phyloP scores from a whole-genome alignment of 371 early-diverging fungal genomes.

The Catenaria anguillulae region DNA sequence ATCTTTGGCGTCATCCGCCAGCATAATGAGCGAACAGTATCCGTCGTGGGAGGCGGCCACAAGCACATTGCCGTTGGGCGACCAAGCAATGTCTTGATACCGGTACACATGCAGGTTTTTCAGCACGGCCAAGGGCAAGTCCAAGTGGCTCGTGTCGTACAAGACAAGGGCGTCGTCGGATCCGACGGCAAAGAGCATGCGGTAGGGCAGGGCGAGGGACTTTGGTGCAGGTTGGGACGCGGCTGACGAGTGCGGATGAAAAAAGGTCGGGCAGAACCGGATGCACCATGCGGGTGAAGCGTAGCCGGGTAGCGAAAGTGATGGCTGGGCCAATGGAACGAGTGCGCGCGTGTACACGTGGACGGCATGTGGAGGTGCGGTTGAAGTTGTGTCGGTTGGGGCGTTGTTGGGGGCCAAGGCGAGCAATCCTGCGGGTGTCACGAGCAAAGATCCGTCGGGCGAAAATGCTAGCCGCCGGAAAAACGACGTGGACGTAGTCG shows the following conservation, averaged over 20 bases:
- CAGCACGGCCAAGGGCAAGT: too few species aligned
- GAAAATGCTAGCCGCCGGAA: conserved; percentile 78
- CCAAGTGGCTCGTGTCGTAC: conserved; percentile 65
- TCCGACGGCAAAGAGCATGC: conserved; percentile 71
- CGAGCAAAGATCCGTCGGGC: conserved; percentile 73
- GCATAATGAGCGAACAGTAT: neutral
- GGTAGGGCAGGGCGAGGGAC: conserved; percentile 43
- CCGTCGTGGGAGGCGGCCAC: neutral
- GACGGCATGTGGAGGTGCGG: neutral
- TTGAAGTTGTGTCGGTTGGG: conserved; percentile 17
- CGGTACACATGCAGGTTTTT: neutral
- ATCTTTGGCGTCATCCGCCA: neutral
- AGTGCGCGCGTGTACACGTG: conserved; percentile 19
- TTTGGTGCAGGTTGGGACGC: too few species aligned
- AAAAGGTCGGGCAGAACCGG: neutral
- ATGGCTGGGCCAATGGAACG: conserved; percentile 64
- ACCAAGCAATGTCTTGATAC: neutral
- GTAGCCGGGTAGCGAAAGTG: conserved; percentile 13
- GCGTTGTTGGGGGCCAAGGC: conserved; percentile 29
- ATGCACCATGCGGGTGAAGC: neutral
- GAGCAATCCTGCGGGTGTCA: conserved; percentile 67
- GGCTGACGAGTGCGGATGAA: too few species aligned
- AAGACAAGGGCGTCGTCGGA: conserved; percentile 67
- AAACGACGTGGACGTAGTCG: conserved; percentile 78
- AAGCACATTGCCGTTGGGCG: neutral